Evolutionary conservation across 75 land plant species (phyloP).

Genomic region (Pinus tabuliformis): DNA sequence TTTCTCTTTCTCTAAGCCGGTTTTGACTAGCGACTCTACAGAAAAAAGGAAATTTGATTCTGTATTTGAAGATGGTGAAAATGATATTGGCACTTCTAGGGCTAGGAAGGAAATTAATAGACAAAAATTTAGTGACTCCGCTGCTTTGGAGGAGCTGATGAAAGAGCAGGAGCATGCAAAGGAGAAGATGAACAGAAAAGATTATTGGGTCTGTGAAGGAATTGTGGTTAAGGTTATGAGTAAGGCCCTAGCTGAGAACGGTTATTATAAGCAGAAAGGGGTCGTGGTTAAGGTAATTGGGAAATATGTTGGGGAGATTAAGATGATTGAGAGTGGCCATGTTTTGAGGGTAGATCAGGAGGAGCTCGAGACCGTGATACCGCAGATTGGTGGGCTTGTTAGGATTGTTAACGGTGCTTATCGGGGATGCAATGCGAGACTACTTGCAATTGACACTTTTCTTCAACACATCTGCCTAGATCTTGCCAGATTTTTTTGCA

Average conservation of each 20-base stretch:
- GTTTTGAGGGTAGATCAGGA: conserved; percentile 89
- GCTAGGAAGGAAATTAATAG: background rate
- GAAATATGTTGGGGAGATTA: conserved; percentile 89
- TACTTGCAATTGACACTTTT: conserved; percentile 76
- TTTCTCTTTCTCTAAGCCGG: conserved; percentile 34
- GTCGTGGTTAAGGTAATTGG: conserved; percentile 78
- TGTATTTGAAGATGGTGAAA: conserved; percentile 29
- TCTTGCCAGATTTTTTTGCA: too few species aligned
- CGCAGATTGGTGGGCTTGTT: conserved; percentile 89
- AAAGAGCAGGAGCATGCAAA: conserved; percentile 83
- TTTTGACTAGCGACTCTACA: background rate
- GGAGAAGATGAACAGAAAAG: conserved; percentile 85
- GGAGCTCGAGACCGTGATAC: conserved; percentile 96
- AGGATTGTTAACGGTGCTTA: conserved; percentile 96
- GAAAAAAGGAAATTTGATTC: conserved; percentile 21
- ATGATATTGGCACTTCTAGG: background rate
- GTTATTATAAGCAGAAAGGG: conserved; percentile 94
- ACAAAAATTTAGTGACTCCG: conserved; percentile 9
- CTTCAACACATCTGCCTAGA: too few species aligned
- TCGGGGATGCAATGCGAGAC: conserved; percentile 77
- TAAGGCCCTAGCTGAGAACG: conserved; percentile 74
- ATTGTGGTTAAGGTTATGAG: conserved; percentile 95
- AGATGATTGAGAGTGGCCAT: conserved; percentile 85
- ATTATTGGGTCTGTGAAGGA: conserved; percentile 89
- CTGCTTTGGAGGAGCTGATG: conserved; percentile 80